Conservation (phyloP, 331 rosid species). For the Dryas integrifolia region DNA sequence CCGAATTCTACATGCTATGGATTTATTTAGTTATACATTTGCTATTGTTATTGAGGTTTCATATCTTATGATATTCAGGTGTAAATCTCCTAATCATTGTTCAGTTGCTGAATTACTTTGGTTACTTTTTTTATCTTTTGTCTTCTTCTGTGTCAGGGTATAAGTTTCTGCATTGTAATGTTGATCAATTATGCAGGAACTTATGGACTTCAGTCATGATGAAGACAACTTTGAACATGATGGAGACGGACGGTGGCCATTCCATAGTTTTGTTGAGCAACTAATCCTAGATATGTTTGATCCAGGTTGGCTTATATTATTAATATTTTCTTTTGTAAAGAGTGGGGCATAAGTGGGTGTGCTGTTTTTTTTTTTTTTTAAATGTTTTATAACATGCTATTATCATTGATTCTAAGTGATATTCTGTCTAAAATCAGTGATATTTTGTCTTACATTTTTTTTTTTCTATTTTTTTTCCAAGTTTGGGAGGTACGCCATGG, state of each 20-base stretch:
- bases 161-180: constrained; percentile 18
- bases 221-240: constrained; percentile 69
- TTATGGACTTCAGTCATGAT: constrained; percentile 44
- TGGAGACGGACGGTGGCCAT: constrained; percentile 88
- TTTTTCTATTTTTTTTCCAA: constrained; percentile 30
- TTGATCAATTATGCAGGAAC: constrained; percentile 41
- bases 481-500: constrained; percentile 99
- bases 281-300: constrained; percentile 90
- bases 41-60: background rate
- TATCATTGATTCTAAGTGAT: constrained; percentile 19
- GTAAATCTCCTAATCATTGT: background rate
- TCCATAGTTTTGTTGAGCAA: constrained; percentile 77
- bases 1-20: background rate
- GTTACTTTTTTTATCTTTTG: constrained; percentile 6
- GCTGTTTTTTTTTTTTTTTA: background rate
- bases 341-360: background rate
- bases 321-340: background rate
- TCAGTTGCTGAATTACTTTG: constrained; percentile 9
- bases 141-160: background rate
- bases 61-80: background rate
- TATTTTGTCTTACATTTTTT: constrained; percentile 11
- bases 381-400: background rate
- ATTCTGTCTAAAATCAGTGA: constrained; percentile 13
- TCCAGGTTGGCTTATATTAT: constrained; percentile 57
- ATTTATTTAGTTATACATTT: background rate